Evolutionary conservation across 495 filamentous ascomycete species (phyloP).

Genomic region (Aspergillus diversus): DNA sequence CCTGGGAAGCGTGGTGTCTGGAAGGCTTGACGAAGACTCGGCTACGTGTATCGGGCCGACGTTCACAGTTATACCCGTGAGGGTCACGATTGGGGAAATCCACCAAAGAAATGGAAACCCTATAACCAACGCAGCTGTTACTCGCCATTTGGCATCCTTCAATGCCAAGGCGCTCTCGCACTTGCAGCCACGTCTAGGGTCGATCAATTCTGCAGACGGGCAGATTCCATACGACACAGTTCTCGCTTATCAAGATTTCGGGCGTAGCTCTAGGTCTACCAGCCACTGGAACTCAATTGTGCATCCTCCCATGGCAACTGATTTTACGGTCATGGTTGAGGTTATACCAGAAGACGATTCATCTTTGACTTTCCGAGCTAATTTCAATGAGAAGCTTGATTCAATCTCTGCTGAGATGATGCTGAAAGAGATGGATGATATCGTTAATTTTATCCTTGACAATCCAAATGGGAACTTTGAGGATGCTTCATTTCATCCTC

Average conservation of each 20-base stretch:
- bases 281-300: conserved; percentile 25
- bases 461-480: conserved; percentile 24
- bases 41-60: conserved; percentile 69
- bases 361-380: conserved; percentile 30
- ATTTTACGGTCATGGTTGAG: conserved; percentile 35
- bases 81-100: conserved; percentile 23
- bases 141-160: conserved; percentile 24
- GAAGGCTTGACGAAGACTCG: conserved; percentile 61
- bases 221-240: conserved; percentile 29
- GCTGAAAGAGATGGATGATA: conserved; percentile 32
- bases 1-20: conserved; percentile 68
- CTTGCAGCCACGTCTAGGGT: conserved; percentile 28
- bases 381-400: conserved; percentile 29
- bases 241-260: conserved; percentile 32
- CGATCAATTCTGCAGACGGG: conserved; percentile 23
- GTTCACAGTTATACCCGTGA: conserved; percentile 76
- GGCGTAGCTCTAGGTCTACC: conserved; percentile 18
- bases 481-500: conserved; percentile 17
- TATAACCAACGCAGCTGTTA: conserved; percentile 25
- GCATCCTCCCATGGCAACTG: conserved; percentile 30
- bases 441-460: conserved; percentile 30
- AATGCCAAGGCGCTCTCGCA: conserved; percentile 28
- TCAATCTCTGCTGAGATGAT: conserved; percentile 27
- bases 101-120: conserved; percentile 1
- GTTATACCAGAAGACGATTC: conserved; percentile 26